Conservation (phyloP, 1,284 basidiomycete species). For the Inonotus obliquus region DNA sequence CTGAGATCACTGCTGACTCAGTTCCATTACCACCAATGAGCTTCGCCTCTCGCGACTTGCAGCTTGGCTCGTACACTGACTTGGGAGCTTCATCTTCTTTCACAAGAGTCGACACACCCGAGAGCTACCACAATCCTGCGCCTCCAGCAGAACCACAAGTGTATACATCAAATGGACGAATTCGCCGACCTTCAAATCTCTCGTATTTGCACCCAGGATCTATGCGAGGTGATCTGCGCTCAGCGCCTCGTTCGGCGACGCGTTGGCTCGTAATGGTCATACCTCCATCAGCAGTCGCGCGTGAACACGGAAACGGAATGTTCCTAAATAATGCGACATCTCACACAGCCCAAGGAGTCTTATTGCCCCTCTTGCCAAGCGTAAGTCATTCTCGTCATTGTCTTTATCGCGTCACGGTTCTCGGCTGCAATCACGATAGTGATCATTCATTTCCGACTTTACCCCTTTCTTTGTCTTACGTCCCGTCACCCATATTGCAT, state of each 20-base stretch:
- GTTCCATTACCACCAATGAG: conserved; percentile 21
- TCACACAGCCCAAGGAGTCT: conserved; percentile 59
- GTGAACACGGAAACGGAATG: conserved; percentile 55
- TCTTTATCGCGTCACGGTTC: conserved; percentile 1
- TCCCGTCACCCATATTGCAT: not conserved
- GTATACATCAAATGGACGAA: conserved; percentile 29
- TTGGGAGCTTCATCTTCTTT: conserved; percentile 10
- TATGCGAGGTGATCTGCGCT: conserved; percentile 46
- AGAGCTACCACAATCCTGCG: conserved; percentile 4
- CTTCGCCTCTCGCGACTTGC: conserved; percentile 24
- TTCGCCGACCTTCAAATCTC: conserved; percentile 47
- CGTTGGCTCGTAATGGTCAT: conserved; percentile 64
- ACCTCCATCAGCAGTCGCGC: conserved; percentile 54
- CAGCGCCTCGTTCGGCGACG: conserved; percentile 35
- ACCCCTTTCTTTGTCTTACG: not conserved
- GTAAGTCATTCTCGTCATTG: conserved; percentile 37
- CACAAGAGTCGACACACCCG: conserved; percentile 9
- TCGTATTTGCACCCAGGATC: conserved; percentile 51
- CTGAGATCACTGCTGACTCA: conserved; percentile 36
- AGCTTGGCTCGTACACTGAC: conserved; percentile 23
- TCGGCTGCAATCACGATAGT: not conserved
- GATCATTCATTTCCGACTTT: not conserved
- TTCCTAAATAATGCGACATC: conserved; percentile 57
- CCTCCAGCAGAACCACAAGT: conserved; percentile 21
- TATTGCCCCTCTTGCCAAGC: conserved; percentile 73